Conservation (phyloP, 2,329 filamentous ascomycete genomes). For the Pestalotiopsis sp. region DNA sequence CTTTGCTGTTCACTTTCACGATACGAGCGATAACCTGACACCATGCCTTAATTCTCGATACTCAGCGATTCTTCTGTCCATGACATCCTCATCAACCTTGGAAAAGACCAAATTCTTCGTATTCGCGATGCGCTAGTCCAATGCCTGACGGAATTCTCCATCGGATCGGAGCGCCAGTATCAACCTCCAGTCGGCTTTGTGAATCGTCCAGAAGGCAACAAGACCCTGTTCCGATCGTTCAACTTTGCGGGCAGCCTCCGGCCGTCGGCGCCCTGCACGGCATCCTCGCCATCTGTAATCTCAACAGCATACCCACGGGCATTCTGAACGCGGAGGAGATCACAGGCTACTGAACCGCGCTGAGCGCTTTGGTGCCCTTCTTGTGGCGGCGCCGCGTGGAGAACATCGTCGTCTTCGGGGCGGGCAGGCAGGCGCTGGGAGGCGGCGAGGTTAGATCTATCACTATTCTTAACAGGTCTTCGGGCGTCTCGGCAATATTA, state of each 20-base stretch:
- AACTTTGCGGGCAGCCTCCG: slow-evolving; percentile 21
- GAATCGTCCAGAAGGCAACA: background rate
- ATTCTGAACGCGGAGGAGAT: slow-evolving; percentile 69
- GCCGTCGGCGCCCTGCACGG: slow-evolving; percentile 28
- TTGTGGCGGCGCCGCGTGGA: slow-evolving; percentile 24
- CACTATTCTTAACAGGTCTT: too few species aligned
- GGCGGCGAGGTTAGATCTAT: too few species aligned
- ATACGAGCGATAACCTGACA: too few species aligned
- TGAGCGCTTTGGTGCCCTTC: slow-evolving; percentile 57
- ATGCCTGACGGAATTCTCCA: background rate
- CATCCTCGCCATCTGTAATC: slow-evolving; percentile 14
- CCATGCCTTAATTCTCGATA: background rate
- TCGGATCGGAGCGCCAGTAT: background rate
- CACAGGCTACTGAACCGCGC: slow-evolving; percentile 69
- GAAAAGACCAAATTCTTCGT: background rate
- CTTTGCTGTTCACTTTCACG: too few species aligned
- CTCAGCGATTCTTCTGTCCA: background rate
- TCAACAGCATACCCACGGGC: slow-evolving; percentile 40
- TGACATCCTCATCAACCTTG: background rate
- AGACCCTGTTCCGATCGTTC: background rate
- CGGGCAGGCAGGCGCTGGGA: slow-evolving; percentile 66
- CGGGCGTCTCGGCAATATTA: too few species aligned
- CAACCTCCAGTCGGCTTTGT: background rate
- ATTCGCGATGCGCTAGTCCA: background rate
- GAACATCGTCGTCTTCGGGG: slow-evolving; percentile 66